Base-by-base conservation (phyloP, 306 rosid species). In the Quercus wislizeni region DNA sequence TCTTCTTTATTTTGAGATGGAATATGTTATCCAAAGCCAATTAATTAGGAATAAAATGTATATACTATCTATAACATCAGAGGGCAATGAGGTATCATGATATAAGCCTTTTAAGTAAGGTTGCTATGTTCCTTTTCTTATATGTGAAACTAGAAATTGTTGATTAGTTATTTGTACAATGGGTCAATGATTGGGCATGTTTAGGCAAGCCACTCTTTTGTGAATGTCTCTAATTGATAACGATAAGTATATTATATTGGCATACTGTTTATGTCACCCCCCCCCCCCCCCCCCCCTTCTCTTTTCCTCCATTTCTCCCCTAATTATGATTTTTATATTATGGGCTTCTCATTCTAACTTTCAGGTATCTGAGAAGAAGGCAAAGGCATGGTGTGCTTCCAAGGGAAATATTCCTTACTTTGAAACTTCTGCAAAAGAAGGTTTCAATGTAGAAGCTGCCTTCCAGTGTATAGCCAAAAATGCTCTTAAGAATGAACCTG, bases 351-450 rank as follows among this genome's bases (percentile, higher is more conserved):
- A 31, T 31, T 65, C 23, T 65, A 14, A 17, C 74, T 73, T 79
- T 43, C 71, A 88, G 92, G 90, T 88, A 56, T 88, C 92, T 52
- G 90, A 88, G 82, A 88, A 88, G 90, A 86, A 88, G 78, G 92
- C 86, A 21, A 88, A 81, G 85, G 92, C 89, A 27, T 88, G 92
- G 92, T 88, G 92, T 84, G 92, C 92, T 78, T 81, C 92, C 43
- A 86, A 88, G 83, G 92, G 92, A 74, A 86, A 88, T 74, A 86
- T 89, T 31, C 92, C 92, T 5, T 86, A 86, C 80, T 86, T 89
- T 68, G 92, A 89, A 82, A 86, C 92, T 4, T 88, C 92, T 81
- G 92, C 92, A 33, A 88, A 88, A 83, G 92, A 88, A 79, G 92
- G 90, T 58, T 82, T 86, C 61, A 88, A 88, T 30, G 90, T 88